Evolutionary conservation across 2,329 filamentous ascomycete genomes (phyloP), one percentile per base, ranked within the genome.

Genomic region (Aspergillus awamori): DNA sequence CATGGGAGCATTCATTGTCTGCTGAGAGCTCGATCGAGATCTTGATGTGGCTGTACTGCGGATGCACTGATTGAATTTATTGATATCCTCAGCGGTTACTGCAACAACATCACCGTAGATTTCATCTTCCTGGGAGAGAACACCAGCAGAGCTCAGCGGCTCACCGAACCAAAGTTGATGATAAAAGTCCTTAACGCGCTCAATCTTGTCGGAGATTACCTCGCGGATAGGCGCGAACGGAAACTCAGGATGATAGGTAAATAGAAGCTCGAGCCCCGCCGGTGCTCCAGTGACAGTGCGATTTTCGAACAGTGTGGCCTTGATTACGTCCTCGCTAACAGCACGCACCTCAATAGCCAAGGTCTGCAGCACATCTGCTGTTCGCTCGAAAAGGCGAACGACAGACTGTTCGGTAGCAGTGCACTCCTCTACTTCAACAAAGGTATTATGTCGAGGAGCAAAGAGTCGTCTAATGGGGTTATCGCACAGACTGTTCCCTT

Each of bases 381-480:
- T 3, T 38, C 36, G 15, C 51, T 53, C 51, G 5, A 53, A 53
- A 8, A 53, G 20, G 20, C 33, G 30, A 17, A 53, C 22, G 7
- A 41, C 33, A 20, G 11, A 41, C 15, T 41, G 51, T 20, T 41
- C 30, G 20, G 51, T n/a, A 17, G 51, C 28, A 4, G 51, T 38
- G 51, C 17, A 26, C 11, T 53, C 30, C 38, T 58, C 43, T 7
- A 58, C 48, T 36, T 51, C 48, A n/a, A 58, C 48, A 15, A 45
- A 58, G 5, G 38, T 39, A 11, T 53, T 48, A 10, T n/a, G 24
- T 4, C 43, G 47, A 13, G 57, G 48, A 20, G 47, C 43, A 33
- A 58, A 58, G n/a, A 58, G 36, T 24, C 56, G 11, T 6, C 45
- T 47, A 2, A 58, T 30, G 4, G 56, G 56, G 26, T 58, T 58